Evolutionary conservation across 352 stramenopile genomes (phyloP), one percentile per base, ranked within the genome.

Genomic region (Heterotrichella gracilis): DNA sequence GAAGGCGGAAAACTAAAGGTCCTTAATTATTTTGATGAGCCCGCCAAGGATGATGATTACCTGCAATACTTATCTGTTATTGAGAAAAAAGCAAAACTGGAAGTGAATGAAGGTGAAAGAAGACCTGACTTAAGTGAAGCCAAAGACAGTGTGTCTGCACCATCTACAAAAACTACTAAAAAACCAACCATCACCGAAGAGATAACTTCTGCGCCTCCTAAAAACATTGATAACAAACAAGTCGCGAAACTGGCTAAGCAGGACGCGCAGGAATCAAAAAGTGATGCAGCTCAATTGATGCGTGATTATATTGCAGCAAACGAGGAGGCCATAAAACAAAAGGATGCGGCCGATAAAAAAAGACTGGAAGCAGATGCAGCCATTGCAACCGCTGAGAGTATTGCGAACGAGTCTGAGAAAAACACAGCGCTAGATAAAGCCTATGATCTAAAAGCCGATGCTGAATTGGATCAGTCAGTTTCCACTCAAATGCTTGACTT

Each of bases 191-290:
- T 53, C 9, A n/a, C 9, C n/a, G 9, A 53, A 53, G n/a, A 9
- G 32, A 53, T 53, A 17, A n/a, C 9, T 53, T 53, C 32, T 9
- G 32, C 32, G 9, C 32, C 32, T n/a, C 9, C 32, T 17, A 9
- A 53, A n/a, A n/a, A n/a, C 9, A n/a, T 53, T 53, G 32, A 53
- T 53, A 53, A 53, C 32, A 53, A 53, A 53, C 32, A 53, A 53
- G 9, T 53, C 9, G 32, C 32, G 9, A 53, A 53, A 9, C 9
- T 53, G 32, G 32, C 32, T n/a, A 53, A 53, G 32, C 32, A 53
- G 32, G 32, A 53, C n/a, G 32, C 32, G 9, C 9, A 17, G 9
- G 32, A 53, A n/a, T 53, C 32, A n/a, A 53, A n/a, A n/a, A 53
- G n/a, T 53, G 32, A 53, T 17, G 32, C 32, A 9, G n/a, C n/a